These are phyloP conservation scores for Pyrenophora graminea DNA, from an alignment of 2,329 filamentous ascomycete species.

Conservation along the genomic window DNA sequence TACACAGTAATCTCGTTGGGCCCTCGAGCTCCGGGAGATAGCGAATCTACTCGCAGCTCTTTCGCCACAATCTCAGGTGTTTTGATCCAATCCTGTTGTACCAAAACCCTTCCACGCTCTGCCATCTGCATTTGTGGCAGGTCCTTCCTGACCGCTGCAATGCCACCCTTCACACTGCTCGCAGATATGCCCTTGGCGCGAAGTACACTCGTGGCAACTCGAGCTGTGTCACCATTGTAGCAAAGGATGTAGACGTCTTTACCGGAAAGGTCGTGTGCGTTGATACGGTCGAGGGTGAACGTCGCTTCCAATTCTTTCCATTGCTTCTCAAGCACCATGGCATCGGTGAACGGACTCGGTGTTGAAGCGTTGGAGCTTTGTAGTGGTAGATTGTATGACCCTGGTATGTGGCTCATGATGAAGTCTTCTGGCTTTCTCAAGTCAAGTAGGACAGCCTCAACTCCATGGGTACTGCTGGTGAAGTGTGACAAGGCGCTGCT, in stretches of 20 bases:
- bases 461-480: not conserved
- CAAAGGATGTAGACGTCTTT: constrained; percentile 26
- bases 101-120: constrained; percentile 3
- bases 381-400: constrained; percentile 26
- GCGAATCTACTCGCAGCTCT: constrained; percentile 7
- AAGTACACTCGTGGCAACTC: constrained; percentile 27
- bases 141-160: constrained; percentile 13
- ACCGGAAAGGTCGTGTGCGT: constrained; percentile 21
- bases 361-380: constrained; percentile 18
- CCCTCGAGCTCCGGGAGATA: constrained; percentile 5
- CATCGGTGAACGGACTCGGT: constrained; percentile 22
- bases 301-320: constrained; percentile 26
- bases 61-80: not conserved
- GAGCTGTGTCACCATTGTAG: constrained; percentile 25
- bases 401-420: constrained; percentile 19
- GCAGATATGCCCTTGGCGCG: constrained; percentile 21
- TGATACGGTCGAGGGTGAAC: constrained; percentile 22
- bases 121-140: constrained; percentile 18
- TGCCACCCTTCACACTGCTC: constrained; percentile 24
- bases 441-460: constrained; percentile 16
- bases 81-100: constrained; percentile 12
- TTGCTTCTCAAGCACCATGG: constrained; percentile 20
- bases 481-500: constrained; percentile 16
- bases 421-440: constrained; percentile 26
- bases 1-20: constrained; percentile 1